These are phyloP conservation scores for Podosphaera xanthii DNA, from an alignment of 2,329 filamentous ascomycete genomes.

Conservation along the genomic window DNA sequence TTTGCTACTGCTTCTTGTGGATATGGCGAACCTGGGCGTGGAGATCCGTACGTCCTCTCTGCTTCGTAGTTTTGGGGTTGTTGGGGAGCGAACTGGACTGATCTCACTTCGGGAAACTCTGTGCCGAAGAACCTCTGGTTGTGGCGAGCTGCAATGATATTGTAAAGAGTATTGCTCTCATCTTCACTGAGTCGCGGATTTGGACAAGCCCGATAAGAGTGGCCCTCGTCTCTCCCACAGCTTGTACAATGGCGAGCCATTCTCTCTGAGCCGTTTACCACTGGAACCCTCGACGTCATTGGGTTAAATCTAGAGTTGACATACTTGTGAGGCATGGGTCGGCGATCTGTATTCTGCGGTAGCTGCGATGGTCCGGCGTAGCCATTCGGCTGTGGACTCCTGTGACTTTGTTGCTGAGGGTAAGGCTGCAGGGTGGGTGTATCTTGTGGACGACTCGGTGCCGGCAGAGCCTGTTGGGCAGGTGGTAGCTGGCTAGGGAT, in stretches of 20 bases:
- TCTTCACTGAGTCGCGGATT: not conserved
- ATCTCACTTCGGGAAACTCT: not conserved
- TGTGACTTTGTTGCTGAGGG: too few relatives aligned
- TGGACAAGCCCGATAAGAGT: not conserved
- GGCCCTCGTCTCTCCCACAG: not conserved
- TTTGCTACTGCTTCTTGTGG: not conserved
- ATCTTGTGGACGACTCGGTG: too few relatives aligned
- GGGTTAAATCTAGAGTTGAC: not conserved
- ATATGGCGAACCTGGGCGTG: not conserved
- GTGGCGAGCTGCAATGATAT: not conserved
- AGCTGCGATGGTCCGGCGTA: not conserved
- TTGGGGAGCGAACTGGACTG: not conserved
- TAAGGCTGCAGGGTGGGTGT: too few relatives aligned
- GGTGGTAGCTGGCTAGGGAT: not conserved
- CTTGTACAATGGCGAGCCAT: not conserved
- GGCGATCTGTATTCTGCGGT: not conserved
- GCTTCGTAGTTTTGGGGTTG: not conserved
- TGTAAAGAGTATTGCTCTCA: not conserved
- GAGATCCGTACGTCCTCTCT: not conserved
- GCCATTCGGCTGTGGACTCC: not conserved
- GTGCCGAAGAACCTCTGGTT: not conserved
- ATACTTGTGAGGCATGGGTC: not conserved
- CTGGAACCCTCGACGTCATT: not conserved
- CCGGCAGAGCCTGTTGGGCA: not conserved
- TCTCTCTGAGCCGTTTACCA: not conserved